Conservation (phyloP, 257 asterid genomes). For the Nicotiana knightiana region DNA sequence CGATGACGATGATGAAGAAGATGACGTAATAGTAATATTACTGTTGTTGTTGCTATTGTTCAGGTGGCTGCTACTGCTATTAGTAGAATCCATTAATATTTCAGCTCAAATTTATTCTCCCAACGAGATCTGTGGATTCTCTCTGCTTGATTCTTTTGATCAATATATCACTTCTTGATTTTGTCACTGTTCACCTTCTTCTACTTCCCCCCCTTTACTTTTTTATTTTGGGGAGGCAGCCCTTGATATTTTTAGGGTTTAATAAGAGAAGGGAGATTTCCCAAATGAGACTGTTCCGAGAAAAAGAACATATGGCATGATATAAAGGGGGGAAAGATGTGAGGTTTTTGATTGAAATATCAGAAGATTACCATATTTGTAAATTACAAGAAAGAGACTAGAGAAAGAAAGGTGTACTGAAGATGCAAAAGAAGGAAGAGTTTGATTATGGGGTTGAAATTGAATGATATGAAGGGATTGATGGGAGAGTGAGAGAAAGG, state of each 20-base stretch:
- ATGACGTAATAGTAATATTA: constrained; percentile 6
- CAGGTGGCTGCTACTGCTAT: background rate
- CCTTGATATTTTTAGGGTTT: background rate
- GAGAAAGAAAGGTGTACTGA: background rate
- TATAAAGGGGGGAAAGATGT: constrained; percentile 12
- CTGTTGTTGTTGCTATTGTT: background rate
- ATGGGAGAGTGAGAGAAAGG: constrained; percentile 30
- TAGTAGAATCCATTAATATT: constrained; percentile 9
- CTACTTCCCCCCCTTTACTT: background rate
- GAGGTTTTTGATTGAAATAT: constrained; percentile 36
- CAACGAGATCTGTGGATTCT: background rate
- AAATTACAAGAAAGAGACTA: constrained; percentile 22
- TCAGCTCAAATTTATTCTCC: background rate
- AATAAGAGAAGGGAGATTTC: background rate
- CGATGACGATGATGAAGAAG: constrained; percentile 25
- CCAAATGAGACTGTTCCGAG: background rate
- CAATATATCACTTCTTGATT: background rate
- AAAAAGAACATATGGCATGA: background rate
- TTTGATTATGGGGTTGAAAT: constrained; percentile 18
- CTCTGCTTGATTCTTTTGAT: background rate
- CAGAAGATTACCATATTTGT: constrained; percentile 51
- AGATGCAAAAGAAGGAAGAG: constrained; percentile 5
- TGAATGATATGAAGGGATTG: constrained; percentile 33
- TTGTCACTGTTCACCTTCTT: background rate
- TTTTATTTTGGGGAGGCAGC: background rate